Base-by-base conservation (phyloP, 176 grass and related monocot species). In the Oryza nivara region DNA sequence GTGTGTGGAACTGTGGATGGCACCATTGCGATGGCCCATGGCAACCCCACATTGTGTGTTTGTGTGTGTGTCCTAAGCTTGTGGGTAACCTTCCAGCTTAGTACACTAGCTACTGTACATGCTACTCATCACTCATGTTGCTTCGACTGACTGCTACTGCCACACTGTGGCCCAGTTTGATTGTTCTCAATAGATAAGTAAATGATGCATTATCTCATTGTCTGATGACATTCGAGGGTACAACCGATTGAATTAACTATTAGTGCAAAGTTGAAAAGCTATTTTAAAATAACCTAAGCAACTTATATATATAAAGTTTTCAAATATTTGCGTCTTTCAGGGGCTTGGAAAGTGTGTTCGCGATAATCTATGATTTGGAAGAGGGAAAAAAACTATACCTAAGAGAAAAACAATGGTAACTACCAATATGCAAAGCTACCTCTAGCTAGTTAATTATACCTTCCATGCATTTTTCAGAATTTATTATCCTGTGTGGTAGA, bases 81-180 rank as follows among this genome's bases (percentile, higher is more conserved):
- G 35, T 77, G 54, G 58, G 77, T 65, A 74, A 74, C 69, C 69
- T 74, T 17, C 68, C 2, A 40, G 25, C 17, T 14, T 14, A 65
- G 75, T 44, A 3, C 11, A 66, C 9, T 74, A 16, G 2, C 36
- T 17, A 26, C 35, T 52, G 17, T 63, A 23, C 58, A 63, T n/a
- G 58, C 58, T 63, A 11, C n/a, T 63, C 58, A 63, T 63, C 7
- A 63, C 58, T 63, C 58, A 10, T 63, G 58, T 11, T 63, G 19
- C 58, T 63, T 63, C 58, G 0, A 23, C n/a, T 63, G 20, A 63
- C 7, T 63, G 58, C 56, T 63, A 23, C 58, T 23, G 9, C 19
- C n/a, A 9, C 19, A 23, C 9, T 63, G 11, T 63, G 43, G 43
- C 43, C 43, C 43, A 44, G 43, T 44, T 44, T 44, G 9, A 44